These are phyloP conservation scores for Exobasidium cylindrosporum DNA, from an alignment of 1,284 basidiomycete genomes.

Conservation along the genomic window DNA sequence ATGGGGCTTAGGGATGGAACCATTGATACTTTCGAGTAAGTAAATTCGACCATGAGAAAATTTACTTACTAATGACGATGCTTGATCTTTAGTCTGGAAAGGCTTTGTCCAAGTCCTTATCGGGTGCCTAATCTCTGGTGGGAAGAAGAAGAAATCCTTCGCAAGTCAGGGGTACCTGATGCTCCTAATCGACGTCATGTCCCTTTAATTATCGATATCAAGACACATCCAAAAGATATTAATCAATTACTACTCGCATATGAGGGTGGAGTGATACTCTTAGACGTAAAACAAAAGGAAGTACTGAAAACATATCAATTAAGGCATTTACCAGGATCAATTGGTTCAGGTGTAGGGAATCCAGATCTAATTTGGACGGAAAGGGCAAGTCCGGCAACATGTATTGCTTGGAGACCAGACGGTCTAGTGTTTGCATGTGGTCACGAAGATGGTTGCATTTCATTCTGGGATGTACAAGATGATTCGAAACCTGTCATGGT, in stretches of 20 bases:
- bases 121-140: conserved; percentile 64
- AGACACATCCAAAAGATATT: conserved; percentile 73
- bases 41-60: too few species aligned
- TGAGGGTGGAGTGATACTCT: conserved; percentile 62
- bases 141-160: conserved; percentile 66
- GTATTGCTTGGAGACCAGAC: conserved; percentile 66
- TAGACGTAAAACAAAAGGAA: conserved; percentile 40
- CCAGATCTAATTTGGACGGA: conserved; percentile 63
- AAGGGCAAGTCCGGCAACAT: conserved; percentile 70
- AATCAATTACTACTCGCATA: conserved; percentile 78
- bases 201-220: conserved; percentile 49
- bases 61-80: too few species aligned
- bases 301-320: conserved; percentile 43
- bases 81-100: conserved; percentile 35
- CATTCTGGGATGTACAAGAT: conserved; percentile 81
- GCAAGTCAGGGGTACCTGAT: conserved; percentile 63
- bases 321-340: conserved; percentile 43
- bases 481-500: conserved; percentile 76
- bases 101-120: conserved; percentile 47
- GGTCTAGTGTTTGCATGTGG: conserved; percentile 63
- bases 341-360: conserved; percentile 59
- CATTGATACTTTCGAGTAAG: conserved; percentile 56
- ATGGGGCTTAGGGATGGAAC: conserved; percentile 57
- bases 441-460: conserved; percentile 79
- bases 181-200: conserved; percentile 57